Conservation (phyloP, 805 yeast species). For the Kurtzmaniella fragi region DNA sequence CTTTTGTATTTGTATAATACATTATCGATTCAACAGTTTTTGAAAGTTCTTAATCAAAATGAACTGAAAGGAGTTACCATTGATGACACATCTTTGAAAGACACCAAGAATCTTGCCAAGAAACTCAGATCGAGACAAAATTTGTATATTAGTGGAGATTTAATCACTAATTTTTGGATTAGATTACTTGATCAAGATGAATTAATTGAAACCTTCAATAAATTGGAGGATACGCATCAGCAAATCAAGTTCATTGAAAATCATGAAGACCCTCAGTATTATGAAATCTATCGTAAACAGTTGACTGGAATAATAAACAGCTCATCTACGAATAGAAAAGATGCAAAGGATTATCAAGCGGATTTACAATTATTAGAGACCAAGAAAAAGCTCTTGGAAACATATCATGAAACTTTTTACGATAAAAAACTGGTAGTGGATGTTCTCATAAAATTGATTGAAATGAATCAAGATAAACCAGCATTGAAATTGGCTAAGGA, state of each 20-base stretch:
- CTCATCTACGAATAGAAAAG: constrained; percentile 14
- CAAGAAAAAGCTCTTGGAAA: constrained; percentile 26
- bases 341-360: constrained; percentile 16
- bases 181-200: constrained; percentile 20
- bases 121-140: constrained; percentile 11
- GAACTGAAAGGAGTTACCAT: constrained; percentile 23
- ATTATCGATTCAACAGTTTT: constrained; percentile 61
- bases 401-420: constrained; percentile 27
- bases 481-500: constrained; percentile 27
- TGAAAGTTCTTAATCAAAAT: constrained; percentile 53
- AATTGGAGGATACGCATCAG: constrained; percentile 24
- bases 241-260: constrained; percentile 15
- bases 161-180: constrained; percentile 35
- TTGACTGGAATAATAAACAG: constrained; percentile 17
- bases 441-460: constrained; percentile 22
- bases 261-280: constrained; percentile 9
- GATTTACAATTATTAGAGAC: constrained; percentile 30
- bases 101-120: constrained; percentile 11
- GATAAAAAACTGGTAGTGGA: constrained; percentile 19
- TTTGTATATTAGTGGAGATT: constrained; percentile 31
- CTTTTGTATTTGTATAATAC: constrained; percentile 50
- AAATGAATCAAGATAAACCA: constrained; percentile 33
- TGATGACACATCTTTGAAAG: constrained; percentile 25
- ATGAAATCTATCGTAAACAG: constrained; percentile 18
- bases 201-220: constrained; percentile 23